Evolutionary conservation across 75 land plant genomes (phyloP), one percentile per base, ranked within the genome.

Genomic region (Isoetes taiwanensis): DNA sequence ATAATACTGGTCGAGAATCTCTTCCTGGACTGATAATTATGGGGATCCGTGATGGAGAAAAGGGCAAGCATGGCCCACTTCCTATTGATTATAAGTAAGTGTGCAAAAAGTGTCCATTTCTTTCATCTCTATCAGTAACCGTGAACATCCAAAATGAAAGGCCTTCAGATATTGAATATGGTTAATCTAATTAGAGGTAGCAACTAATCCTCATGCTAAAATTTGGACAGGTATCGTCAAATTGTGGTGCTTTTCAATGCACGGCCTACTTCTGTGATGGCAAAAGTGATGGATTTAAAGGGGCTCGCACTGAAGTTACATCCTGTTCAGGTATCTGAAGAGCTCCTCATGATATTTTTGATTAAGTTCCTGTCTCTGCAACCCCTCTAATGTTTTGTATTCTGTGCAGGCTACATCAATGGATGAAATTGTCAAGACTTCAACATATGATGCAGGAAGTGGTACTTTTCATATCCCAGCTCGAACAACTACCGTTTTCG

Each of bases 401-500:
- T 37, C 19, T 53, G 4, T 70, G 53, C 91, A 89, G 90, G 43
- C 72, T 42, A 65, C 32, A 32, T 89, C 96, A 30, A 27, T 50
- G 41, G 96, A 90, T 66, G 62, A 60, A 16, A 30, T 78, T 4
- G 86, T 90, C 11, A 80, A 83, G 58, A 53, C 41, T 27, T 82
- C 93, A 16, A 21, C 40, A 20, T 90, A 74, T 66, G 75, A 77
- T 32, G 25, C 69, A 23, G 43, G 43, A 8, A 56, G 72, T 26
- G 88, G 85, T 2, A 43, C 65, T 58, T 86, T 91, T 63, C 68
- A 32, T 27, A 67, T 83, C 32, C 94, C 97, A 1, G 34, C 75
- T 25, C 73, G 86, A 66, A 91, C 97, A 41, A 80, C 95, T 5
- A 37, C 88, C 11, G 94, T 91, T 12, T 91, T 91, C 68, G 94